Evolutionary conservation across 371 early-diverging fungal genomes (phyloP), one percentile per base, ranked within the genome.

Genomic region (Mucor mucedo): DNA sequence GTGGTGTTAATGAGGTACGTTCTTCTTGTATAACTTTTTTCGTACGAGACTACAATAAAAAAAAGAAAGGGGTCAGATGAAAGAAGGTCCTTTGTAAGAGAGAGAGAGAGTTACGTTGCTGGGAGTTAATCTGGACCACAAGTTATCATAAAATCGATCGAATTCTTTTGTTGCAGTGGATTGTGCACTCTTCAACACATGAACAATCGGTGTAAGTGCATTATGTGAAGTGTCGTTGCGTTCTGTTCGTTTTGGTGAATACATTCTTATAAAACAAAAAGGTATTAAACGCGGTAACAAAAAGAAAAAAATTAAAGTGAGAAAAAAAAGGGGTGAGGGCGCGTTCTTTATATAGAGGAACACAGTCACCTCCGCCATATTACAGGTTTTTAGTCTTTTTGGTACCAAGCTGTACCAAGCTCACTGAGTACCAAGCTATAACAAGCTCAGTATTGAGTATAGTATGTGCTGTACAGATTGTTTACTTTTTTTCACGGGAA

Each of bases 1-100:
- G 58, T 9, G 71, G 71, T 21, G 71, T 71, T 30, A 71, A 61
- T 9, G 67, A 67, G 13, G 71, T 64, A 16, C 65, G 49, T 42
- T 52, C 58, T 8, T 62, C 62, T 32, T 55, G 50, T n/a, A 55
- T 65, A 49, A 29, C 52, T 41, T 64, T 64, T 10, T 29, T 29
- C 41, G 58, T 65, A 42, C 66, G 62, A 55, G 32, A 13, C 63
- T 61, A 59, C 9, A 42, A 21, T 21, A 39, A 35, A 8, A 32
- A 16, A 55, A 50, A 33, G n/a, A 16, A 53, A 14, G 33, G 7
- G 52, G 27, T 4, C 35, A 35, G 35, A 35, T 35, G 35, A 8
- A 35, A 21, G 21, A 21, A 49, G 27, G 29, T 49, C 29, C n/a
- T 27, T 6, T 3, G 6, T 14, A 29, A 50, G 30, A 50, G 4